Conservation (phyloP, 805 yeast species). For the Ogataea parapolymorpha region DNA sequence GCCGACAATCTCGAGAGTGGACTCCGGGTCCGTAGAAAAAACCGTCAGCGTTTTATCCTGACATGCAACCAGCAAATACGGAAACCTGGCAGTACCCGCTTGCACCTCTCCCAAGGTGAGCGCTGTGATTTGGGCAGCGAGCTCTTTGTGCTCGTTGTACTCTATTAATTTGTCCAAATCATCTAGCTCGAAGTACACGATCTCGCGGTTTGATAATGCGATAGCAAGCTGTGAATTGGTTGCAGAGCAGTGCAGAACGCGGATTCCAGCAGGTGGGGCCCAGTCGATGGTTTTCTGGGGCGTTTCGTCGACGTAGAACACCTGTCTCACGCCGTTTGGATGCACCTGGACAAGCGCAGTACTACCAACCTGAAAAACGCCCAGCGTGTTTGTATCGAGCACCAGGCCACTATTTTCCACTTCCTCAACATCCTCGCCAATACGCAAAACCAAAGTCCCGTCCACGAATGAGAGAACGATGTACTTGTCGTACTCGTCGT, state of each 20-base stretch:
- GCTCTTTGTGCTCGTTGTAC: conserved; percentile 57
- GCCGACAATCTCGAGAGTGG: conserved; percentile 57
- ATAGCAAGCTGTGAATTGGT: conserved; percentile 68
- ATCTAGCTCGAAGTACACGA: conserved; percentile 81
- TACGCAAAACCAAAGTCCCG: conserved; percentile 67
- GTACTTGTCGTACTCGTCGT: conserved; percentile 54
- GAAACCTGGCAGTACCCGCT: conserved; percentile 44
- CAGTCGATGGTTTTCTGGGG: conserved; percentile 50
- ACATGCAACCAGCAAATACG: conserved; percentile 67
- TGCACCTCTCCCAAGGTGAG: conserved; percentile 50
- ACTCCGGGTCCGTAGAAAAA: conserved; percentile 55
- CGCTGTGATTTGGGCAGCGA: conserved; percentile 48
- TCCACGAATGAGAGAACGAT: conserved; percentile 63
- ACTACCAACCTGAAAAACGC: conserved; percentile 64
- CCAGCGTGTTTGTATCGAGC: conserved; percentile 56
- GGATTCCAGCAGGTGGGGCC: conserved; percentile 78
- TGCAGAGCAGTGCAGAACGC: conserved; percentile 55
- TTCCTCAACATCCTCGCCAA: conserved; percentile 79
- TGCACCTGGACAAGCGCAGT: conserved; percentile 70
- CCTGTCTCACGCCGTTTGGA: conserved; percentile 63
- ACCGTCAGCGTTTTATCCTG: conserved; percentile 69
- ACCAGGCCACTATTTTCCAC: conserved; percentile 58
- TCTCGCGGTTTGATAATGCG: conserved; percentile 67
- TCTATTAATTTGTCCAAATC: conserved; percentile 66
- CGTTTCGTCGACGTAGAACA: conserved; percentile 34